phyloP scores from a whole-genome alignment of 768 basidiomycete genomes.

The Hericium rajendrae region DNA sequence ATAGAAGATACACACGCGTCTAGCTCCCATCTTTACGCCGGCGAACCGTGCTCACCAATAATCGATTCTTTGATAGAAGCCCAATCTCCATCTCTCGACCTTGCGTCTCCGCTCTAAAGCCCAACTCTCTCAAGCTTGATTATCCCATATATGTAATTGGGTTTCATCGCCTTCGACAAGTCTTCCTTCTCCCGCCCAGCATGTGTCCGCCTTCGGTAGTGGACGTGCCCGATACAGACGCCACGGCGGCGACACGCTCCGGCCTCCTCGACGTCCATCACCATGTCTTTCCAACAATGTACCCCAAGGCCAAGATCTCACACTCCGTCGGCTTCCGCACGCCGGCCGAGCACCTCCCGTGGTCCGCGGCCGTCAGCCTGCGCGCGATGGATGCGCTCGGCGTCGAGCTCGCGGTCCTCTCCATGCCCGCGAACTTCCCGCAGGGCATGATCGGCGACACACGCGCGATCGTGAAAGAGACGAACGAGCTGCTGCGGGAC shows the following conservation, averaged over 20 bases:
- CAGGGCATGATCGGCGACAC: conserved; percentile 30
- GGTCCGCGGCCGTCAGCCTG: conserved; percentile 51
- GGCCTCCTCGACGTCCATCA: conserved; percentile 60
- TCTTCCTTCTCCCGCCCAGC: too few species aligned
- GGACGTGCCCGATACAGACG: too few species aligned
- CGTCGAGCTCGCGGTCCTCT: conserved; percentile 55
- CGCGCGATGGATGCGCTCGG: conserved; percentile 49
- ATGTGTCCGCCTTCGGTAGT: too few species aligned
- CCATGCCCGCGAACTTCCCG: conserved; percentile 49
- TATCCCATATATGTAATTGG: too few species aligned
- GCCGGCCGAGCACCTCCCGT: conserved; percentile 55
- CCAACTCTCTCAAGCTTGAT: too few species aligned
- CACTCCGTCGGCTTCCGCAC: conserved; percentile 48
- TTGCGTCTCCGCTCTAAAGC: too few species aligned
- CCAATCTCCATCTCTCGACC: background rate
- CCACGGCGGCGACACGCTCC: background rate
- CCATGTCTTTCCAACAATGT: conserved; percentile 51
- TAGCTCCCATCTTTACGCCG: background rate
- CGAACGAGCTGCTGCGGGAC: conserved; percentile 38
- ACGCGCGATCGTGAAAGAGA: conserved; percentile 28
- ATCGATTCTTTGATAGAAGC: background rate
- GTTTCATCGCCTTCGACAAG: too few species aligned
- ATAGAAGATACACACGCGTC: too few species aligned
- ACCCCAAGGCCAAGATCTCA: conserved; percentile 36
- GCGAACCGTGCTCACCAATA: background rate